Conservation (phyloP, 2,329 filamentous ascomycete genomes). For the Alternaria triticina region DNA sequence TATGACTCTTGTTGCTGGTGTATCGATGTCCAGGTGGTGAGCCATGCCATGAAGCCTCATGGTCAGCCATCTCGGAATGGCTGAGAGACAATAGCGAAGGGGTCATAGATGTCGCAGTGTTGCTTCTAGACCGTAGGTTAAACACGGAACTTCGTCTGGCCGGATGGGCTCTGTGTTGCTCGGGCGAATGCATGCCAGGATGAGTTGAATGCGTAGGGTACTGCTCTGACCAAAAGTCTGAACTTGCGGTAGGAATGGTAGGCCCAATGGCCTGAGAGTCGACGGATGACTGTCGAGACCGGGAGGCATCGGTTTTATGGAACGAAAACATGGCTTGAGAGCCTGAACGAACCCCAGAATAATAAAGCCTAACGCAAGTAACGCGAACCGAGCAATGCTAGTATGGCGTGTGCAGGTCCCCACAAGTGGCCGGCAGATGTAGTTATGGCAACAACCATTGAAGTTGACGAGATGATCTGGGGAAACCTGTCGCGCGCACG, state of each 20-base stretch:
- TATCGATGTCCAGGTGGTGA: constrained; percentile 35
- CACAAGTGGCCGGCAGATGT: constrained; percentile 34
- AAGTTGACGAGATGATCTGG: constrained; percentile 27
- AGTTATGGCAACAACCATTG: constrained; percentile 34
- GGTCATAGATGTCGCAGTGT: constrained; percentile 44
- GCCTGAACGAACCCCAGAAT: constrained; percentile 14
- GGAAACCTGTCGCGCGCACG: constrained; percentile 33
- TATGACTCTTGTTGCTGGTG: constrained; percentile 24
- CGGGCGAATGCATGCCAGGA: constrained; percentile 39
- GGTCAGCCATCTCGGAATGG: constrained; percentile 30
- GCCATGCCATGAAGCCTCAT: constrained; percentile 28
- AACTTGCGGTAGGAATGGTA: constrained; percentile 26
- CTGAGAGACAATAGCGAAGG: constrained; percentile 35
- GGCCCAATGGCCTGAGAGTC: constrained; percentile 36
- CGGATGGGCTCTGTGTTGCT: constrained; percentile 29
- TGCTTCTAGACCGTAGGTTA: constrained; percentile 46
- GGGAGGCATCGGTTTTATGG: constrained; percentile 42
- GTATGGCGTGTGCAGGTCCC: constrained; percentile 30
- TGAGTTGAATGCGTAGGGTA: constrained; percentile 31
- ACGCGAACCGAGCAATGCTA: constrained; percentile 30
- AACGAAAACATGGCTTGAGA: constrained; percentile 44
- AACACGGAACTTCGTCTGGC: constrained; percentile 46
- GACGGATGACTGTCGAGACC: constrained; percentile 43
- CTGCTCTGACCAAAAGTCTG: constrained; percentile 36
- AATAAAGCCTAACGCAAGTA: constrained; percentile 21